Evolutionary conservation across 768 basidiomycete species (phyloP), one percentile per base, ranked within the genome.

Genomic region (Exidia glandulosa): DNA sequence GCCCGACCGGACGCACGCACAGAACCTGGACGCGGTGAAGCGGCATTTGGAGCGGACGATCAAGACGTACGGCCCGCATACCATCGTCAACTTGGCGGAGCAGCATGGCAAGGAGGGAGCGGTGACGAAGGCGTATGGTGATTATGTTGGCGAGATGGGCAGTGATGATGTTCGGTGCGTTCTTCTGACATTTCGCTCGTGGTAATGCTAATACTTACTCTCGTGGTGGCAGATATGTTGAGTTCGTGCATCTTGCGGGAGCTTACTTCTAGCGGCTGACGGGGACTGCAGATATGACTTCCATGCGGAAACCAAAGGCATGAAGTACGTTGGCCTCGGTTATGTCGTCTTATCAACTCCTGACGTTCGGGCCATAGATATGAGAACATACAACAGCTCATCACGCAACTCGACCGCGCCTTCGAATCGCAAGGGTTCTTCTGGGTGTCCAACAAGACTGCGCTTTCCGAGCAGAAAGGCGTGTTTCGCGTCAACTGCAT

Each of bases 401-500:
- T 90, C 48, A 72, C 77, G 31, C 69, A 77, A n/a, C 79, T 94
- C 70, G 85, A 87, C 58, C 80, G 83, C 37, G 79, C 76, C 1
- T 94, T 95, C 65, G 85, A 88, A 64, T 71, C 78, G 23, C 91
- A 94, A 80, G 93, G 90, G 84, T 94, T 88, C 68, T 81, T 90
- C 61, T 94, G 92, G 90, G 80, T 88, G 23, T 87, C 87, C 1
- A 80, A 87, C 59, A 75, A 82, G 32, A 75, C 75, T 14, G 76
- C 86, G 13, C 77, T 94, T 70, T 86, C 90, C 5, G 80, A 83
- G 66, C 94, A 98, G 70, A 85, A 83, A 60, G 92, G 91, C 1
- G 83, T 87, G 2, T 96, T 90, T 72, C 82, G 94, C 3, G 82
- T 93, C 27, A 97, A 95, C 67, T 98, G 95, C 69, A 94, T 97